Conservation (phyloP, 176 grass and related monocot genomes). For the Paspalum vaginatum region DNA sequence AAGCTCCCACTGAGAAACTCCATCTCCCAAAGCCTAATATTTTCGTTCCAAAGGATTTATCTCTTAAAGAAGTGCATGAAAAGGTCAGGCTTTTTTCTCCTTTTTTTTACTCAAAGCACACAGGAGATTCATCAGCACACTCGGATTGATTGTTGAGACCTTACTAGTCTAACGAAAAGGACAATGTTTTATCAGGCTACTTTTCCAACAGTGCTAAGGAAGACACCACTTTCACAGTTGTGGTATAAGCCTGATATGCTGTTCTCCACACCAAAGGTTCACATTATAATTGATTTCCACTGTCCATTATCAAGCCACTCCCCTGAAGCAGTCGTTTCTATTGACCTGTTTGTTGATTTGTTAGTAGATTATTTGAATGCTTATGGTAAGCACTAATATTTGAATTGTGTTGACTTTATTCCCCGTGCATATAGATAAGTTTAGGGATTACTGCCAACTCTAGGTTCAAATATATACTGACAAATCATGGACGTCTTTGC, state of each 20-base stretch:
- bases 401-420: slow-evolving; percentile 16
- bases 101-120: neutral
- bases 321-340: slow-evolving; percentile 73
- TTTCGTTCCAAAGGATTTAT: slow-evolving; percentile 89
- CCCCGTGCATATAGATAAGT: slow-evolving; percentile 1
- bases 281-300: slow-evolving; percentile 87
- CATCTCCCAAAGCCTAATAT: slow-evolving; percentile 85
- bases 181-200: slow-evolving; percentile 53
- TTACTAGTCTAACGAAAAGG: slow-evolving; percentile 23
- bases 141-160: slow-evolving; percentile 13
- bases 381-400: slow-evolving; percentile 71
- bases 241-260: slow-evolving; percentile 86
- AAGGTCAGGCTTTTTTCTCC: slow-evolving; percentile 52
- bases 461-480: slow-evolving; percentile 18
- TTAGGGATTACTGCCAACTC: slow-evolving; percentile 5
- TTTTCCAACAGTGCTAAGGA: slow-evolving; percentile 73
- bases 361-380: slow-evolving; percentile 96
- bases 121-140: neutral
- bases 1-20: slow-evolving; percentile 78
- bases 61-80: slow-evolving; percentile 68
- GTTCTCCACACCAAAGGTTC: slow-evolving; percentile 83
- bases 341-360: slow-evolving; percentile 61
- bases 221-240: slow-evolving; percentile 72
- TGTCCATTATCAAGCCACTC: slow-evolving; percentile 86
- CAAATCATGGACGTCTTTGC: slow-evolving; percentile 22